A percentile compares a stretch with the other conserved stretches of the same genome.
These are phyloP conservation scores for Phytophthora quininea DNA, from an alignment of 352 stramenopile genomes.

Conservation along the genomic window DNA sequence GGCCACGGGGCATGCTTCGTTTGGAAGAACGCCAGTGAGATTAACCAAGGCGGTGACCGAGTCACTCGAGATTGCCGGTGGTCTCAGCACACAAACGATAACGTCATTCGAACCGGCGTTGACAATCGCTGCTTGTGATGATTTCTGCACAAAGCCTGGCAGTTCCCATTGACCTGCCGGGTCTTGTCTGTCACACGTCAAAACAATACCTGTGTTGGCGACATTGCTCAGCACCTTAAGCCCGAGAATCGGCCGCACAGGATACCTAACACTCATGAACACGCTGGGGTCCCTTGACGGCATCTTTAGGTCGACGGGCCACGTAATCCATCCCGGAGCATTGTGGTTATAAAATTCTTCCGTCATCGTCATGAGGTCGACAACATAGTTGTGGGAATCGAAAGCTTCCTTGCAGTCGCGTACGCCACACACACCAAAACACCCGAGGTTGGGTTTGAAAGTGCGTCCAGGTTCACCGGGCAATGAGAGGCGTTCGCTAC, in stretches of 20 bases:
- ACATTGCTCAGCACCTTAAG: slow-evolving; percentile 43
- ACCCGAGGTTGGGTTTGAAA: slow-evolving; percentile 23
- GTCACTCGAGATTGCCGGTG: slow-evolving; percentile 17
- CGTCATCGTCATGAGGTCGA: slow-evolving; percentile 47
- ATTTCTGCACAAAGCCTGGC: slow-evolving; percentile 31
- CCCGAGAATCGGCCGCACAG: slow-evolving; percentile 38
- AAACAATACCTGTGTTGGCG: slow-evolving; percentile 18
- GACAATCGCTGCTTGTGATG: slow-evolving; percentile 8
- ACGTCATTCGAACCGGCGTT: slow-evolving; percentile 27
- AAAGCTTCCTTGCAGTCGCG: slow-evolving; percentile 22
- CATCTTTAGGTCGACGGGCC: slow-evolving; percentile 35
- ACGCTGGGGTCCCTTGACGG: slow-evolving; percentile 22
- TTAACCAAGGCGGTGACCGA: slow-evolving; percentile 25
- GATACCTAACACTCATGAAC: slow-evolving; percentile 42
- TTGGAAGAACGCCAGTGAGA: slow-evolving; percentile 27
- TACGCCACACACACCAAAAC: slow-evolving; percentile 40
- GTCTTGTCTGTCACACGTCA: slow-evolving; percentile 25
- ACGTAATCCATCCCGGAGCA: slow-evolving; percentile 46
- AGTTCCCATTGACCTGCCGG: slow-evolving; percentile 26
- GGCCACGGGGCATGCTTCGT: slow-evolving; percentile 13
- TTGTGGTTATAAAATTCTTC: slow-evolving; percentile 58
- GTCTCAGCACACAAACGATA: slow-evolving; percentile 37
- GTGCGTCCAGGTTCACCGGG: slow-evolving; percentile 26
- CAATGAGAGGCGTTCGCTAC: slow-evolving; percentile 20
- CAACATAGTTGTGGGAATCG: slow-evolving; percentile 43